Percentiles rank a stretch among this genome's conserved stretches.
phyloP scores from a whole-genome alignment of 176 grass and related monocot genomes.

The Oryza glaberrima region DNA sequence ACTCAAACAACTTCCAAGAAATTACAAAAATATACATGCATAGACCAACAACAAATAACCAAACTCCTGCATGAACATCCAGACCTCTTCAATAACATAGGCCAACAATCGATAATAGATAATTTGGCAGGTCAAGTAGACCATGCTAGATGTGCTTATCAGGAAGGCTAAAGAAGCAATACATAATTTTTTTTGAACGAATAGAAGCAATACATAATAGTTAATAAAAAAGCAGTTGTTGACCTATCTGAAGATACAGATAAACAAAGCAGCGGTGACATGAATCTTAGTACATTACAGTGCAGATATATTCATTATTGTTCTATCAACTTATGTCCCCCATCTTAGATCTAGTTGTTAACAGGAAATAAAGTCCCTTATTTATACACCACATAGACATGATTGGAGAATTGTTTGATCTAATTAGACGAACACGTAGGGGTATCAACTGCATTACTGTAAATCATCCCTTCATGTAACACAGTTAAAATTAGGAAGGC shows the following conservation, averaged over 20 bases:
- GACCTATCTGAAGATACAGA: constrained; percentile 30
- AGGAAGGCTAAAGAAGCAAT: background rate
- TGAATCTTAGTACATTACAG: background rate
- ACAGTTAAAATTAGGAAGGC: background rate
- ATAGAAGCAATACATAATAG: background rate
- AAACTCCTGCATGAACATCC: background rate
- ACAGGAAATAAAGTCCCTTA: background rate
- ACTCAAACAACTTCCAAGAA: background rate
- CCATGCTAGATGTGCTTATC: background rate
- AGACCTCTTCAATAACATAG: background rate
- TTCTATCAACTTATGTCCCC: background rate
- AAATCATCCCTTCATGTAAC: background rate
- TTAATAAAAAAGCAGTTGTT: background rate
- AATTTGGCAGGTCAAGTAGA: background rate
- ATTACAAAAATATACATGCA: background rate
- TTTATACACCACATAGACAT: constrained; percentile 1
- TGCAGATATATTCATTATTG: constrained; percentile 23
- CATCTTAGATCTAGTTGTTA: background rate
- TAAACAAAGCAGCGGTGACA: constrained; percentile 27
- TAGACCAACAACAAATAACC: background rate
- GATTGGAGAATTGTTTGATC: background rate
- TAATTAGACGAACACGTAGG: background rate
- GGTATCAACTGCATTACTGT: constrained; percentile 9
- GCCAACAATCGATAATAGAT: background rate
- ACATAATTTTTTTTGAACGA: no score